These are phyloP conservation scores for Monilinia vaccinii-corymbosi DNA, from an alignment of 2,329 filamentous ascomycete species.

Conservation along the genomic window DNA sequence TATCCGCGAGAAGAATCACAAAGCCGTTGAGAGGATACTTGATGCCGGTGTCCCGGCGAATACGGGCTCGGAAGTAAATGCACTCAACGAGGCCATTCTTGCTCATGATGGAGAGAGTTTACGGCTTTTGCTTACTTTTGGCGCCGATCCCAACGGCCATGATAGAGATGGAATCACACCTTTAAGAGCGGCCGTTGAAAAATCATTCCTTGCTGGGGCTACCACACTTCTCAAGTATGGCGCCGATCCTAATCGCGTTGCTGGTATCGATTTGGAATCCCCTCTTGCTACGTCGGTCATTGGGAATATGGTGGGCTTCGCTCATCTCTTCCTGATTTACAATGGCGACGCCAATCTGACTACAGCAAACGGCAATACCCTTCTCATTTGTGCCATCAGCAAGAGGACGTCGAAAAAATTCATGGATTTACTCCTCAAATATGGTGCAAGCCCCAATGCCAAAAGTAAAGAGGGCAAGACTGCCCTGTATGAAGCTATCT, in stretches of 20 bases:
- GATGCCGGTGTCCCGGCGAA: slow-evolving; percentile 48
- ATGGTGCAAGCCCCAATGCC: slow-evolving; percentile 48
- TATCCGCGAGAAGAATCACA: slow-evolving; percentile 47
- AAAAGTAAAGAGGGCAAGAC: slow-evolving; percentile 55
- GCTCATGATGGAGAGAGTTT: slow-evolving; percentile 44
- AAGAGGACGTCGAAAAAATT: slow-evolving; percentile 46
- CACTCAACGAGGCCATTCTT: slow-evolving; percentile 44
- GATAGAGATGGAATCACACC: slow-evolving; percentile 43
- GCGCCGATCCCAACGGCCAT: slow-evolving; percentile 44
- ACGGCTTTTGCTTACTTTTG: slow-evolving; percentile 47
- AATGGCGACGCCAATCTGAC: slow-evolving; percentile 48
- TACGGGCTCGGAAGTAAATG: slow-evolving; percentile 36
- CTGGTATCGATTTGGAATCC: slow-evolving; percentile 43
- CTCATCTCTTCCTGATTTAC: slow-evolving; percentile 52
- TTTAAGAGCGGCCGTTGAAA: slow-evolving; percentile 42
- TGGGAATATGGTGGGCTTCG: slow-evolving; percentile 45
- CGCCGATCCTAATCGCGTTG: slow-evolving; percentile 45
- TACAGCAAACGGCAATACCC: slow-evolving; percentile 48
- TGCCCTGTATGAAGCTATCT: slow-evolving; percentile 53
- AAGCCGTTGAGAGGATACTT: slow-evolving; percentile 47
- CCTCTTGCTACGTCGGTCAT: slow-evolving; percentile 43
- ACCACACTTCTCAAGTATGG: slow-evolving; percentile 56
- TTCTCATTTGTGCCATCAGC: slow-evolving; percentile 51
- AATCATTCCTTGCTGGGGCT: slow-evolving; percentile 46
- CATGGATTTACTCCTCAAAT: slow-evolving; percentile 50